phyloP scores from a whole-genome alignment of 2,329 filamentous ascomycete species.

The Esteya vermicola region DNA sequence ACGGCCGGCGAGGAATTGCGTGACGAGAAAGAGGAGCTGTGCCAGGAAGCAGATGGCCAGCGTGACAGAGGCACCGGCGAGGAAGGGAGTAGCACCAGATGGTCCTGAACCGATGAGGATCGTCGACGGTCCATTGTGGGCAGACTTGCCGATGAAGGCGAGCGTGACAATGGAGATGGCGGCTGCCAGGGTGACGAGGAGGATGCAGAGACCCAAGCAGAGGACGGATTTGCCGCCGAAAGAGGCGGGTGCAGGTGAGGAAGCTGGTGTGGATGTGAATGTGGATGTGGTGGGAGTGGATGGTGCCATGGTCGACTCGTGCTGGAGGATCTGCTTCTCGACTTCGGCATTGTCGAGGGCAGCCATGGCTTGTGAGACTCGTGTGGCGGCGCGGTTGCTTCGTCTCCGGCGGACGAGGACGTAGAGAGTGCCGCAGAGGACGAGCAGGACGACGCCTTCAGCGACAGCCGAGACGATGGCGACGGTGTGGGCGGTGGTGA shows the following conservation, averaged over 20 bases:
- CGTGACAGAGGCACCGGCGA: slow-evolving; percentile 29
- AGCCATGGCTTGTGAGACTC: too few species aligned
- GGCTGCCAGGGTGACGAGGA: slow-evolving; percentile 29
- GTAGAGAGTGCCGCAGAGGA: slow-evolving; percentile 19
- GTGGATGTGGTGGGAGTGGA: too few species aligned
- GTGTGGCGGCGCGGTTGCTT: too few species aligned
- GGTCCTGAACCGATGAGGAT: slow-evolving; percentile 19
- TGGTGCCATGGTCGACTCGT: too few species aligned
- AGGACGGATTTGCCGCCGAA: too few species aligned
- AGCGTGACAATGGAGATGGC: slow-evolving; percentile 29
- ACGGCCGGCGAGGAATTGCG: slow-evolving; percentile 19
- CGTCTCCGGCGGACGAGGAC: too few species aligned
- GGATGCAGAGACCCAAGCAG: slow-evolving; percentile 23
- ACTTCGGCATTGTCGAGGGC: too few species aligned
- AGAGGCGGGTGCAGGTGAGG: too few species aligned
- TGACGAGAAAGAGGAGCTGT: slow-evolving; percentile 34
- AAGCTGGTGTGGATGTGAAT: too few species aligned
- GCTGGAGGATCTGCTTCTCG: too few species aligned
- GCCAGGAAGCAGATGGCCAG: slow-evolving; percentile 29
- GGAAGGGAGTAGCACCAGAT: slow-evolving; percentile 20
- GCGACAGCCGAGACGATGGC: slow-evolving; percentile 24
- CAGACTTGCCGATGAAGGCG: slow-evolving; percentile 22
- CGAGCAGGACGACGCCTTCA: slow-evolving; percentile 22
- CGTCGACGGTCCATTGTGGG: slow-evolving; percentile 13
- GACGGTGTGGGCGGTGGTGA: slow-evolving; percentile 18